phyloP scores from a whole-genome alignment of 1,139 yeast genomes.

The Sugiyamaella pinicola region DNA sequence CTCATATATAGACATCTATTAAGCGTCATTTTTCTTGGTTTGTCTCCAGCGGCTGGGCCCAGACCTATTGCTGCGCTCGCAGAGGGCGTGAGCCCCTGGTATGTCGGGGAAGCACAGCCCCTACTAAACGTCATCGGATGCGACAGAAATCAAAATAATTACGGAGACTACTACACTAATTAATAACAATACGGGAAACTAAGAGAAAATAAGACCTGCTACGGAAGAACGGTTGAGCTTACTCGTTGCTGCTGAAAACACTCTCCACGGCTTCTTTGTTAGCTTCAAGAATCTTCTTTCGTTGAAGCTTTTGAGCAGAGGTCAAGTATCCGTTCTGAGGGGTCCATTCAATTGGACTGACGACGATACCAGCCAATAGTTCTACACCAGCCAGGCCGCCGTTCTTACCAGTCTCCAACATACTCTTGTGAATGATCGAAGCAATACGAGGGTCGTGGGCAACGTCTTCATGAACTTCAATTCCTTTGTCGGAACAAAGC shows the following conservation, averaged over 20 bases:
- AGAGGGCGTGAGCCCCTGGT: no score
- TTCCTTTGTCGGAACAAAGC: conserved; percentile 57
- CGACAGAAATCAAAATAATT: background rate
- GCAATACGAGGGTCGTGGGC: conserved; percentile 61
- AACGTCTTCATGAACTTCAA: conserved; percentile 54
- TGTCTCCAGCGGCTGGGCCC: no score
- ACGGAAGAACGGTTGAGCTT: background rate
- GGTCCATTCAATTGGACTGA: conserved; percentile 94
- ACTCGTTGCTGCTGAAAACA: conserved; percentile 12
- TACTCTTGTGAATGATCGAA: conserved; percentile 57
- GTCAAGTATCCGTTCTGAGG: conserved; percentile 94
- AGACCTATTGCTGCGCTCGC: no score
- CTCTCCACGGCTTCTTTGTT: conserved; percentile 36
- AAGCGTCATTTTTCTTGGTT: no score
- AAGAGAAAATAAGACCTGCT: background rate
- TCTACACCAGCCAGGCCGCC: conserved; percentile 89
- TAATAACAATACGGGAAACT: background rate
- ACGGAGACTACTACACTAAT: conserved; percentile 3
- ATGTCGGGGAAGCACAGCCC: no score
- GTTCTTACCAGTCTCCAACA: conserved; percentile 72
- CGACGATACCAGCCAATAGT: conserved; percentile 72
- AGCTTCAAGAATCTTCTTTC: conserved; percentile 79
- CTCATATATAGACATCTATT: no score
- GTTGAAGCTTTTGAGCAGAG: conserved; percentile 93
- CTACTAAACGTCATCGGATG: no score